These are phyloP conservation scores for Cicer judaicum DNA, from an alignment of 306 rosid species.

Conservation along the genomic window DNA sequence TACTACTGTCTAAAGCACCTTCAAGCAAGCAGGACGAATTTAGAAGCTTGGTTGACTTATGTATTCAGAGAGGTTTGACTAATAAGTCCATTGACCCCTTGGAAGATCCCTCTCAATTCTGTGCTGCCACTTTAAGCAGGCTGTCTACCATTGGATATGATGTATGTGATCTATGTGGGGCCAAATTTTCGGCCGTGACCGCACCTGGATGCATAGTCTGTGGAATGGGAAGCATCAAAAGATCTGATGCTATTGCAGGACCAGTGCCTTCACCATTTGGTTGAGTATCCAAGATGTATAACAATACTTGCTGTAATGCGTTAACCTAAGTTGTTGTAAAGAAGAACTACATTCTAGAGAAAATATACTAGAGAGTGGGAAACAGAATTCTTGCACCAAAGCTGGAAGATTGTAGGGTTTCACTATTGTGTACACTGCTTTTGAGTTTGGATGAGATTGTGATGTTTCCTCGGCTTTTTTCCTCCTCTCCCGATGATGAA, in stretches of 20 bases:
- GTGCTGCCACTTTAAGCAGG: conserved; percentile 92
- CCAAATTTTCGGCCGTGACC: conserved; percentile 84
- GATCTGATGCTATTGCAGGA: conserved; percentile 89
- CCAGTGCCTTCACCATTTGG: conserved; percentile 95
- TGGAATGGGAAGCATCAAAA: conserved; percentile 97
- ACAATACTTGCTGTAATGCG: conserved; percentile 4
- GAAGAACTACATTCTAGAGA: conserved; percentile 29
- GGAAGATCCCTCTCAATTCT: conserved; percentile 94
- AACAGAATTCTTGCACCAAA: conserved; percentile 1
- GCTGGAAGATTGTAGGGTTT: conserved; percentile 29
- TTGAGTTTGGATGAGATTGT: conserved; percentile 35
- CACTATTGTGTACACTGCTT: not conserved
- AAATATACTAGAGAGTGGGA: conserved; percentile 31
- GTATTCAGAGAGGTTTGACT: conserved; percentile 86
- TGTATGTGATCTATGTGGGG: conserved; percentile 95
- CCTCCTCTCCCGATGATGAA: not conserved
- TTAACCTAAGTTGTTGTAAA: conserved; percentile 25
- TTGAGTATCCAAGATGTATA: conserved; percentile 45
- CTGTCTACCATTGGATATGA: conserved; percentile 95
- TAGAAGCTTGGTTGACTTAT: conserved; percentile 80
- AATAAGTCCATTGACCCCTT: conserved; percentile 93
- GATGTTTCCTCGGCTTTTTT: conserved; percentile 16
- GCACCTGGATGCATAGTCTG: conserved; percentile 94
- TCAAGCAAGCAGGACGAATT: conserved; percentile 87
- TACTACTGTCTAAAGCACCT: conserved; percentile 90